phyloP scores from a whole-genome alignment of 2,329 filamentous ascomycete genomes.

The Mariannaea sp. region DNA sequence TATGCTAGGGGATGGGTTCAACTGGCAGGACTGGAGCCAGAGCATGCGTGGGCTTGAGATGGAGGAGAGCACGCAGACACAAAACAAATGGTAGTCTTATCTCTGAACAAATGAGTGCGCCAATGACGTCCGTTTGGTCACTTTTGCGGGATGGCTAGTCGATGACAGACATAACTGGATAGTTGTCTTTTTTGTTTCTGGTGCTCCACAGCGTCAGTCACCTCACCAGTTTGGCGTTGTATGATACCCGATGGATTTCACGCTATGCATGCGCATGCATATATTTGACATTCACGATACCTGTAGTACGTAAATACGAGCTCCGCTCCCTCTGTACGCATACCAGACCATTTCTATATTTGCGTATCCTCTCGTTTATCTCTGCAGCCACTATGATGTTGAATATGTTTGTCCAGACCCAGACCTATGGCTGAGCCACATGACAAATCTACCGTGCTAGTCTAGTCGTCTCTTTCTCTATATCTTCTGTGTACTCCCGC shows the following conservation, averaged over 20 bases:
- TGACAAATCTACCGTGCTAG: background rate
- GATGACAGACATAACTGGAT: background rate
- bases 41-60: constrained; percentile 48
- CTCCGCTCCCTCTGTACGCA: constrained; percentile 19
- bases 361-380: background rate
- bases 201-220: background rate
- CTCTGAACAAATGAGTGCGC: background rate
- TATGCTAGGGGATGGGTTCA: constrained; percentile 50
- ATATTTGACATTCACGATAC: constrained; percentile 8
- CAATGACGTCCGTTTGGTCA: constrained; percentile 4
- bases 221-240: constrained; percentile 20
- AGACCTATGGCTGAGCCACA: background rate
- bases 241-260: constrained; percentile 35
- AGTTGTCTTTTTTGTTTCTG: constrained; percentile 5
- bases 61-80: constrained; percentile 34
- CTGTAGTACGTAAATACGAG: constrained; percentile 17
- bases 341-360: background rate
- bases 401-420: background rate
- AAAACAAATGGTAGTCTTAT: constrained; percentile 32
- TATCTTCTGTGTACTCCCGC: constrained; percentile 34
- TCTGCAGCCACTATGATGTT: background rate
- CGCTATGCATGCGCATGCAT: constrained; percentile 2
- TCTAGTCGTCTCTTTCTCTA: constrained; percentile 20
- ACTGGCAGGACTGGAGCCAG: constrained; percentile 56
- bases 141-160: too few species aligned